Conservation (phyloP, 805 yeast genomes). For the Komagataella pseudopastoris region DNA sequence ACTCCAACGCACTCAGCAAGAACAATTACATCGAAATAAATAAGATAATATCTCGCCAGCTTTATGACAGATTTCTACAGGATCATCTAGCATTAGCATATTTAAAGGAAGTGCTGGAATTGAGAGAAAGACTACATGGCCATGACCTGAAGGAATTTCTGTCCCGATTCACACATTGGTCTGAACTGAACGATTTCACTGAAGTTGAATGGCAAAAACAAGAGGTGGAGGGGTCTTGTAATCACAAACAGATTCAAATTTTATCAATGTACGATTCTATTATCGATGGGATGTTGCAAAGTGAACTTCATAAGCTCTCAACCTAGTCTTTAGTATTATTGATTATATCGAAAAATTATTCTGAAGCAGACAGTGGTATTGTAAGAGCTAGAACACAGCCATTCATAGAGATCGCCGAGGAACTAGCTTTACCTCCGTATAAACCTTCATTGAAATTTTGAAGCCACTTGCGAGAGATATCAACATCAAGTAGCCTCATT, state of each 20-base stretch:
- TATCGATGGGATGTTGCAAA: background rate
- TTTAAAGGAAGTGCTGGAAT: slow-evolving; percentile 14
- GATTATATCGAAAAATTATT: background rate
- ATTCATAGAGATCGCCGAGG: background rate
- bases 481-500: background rate
- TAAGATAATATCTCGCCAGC: slow-evolving; percentile 42
- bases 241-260: background rate
- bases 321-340: background rate
- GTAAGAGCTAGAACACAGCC: background rate
- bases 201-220: background rate
- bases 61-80: slow-evolving; percentile 25
- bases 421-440: background rate
- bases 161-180: background rate
- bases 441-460: background rate
- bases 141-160: slow-evolving; percentile 9
- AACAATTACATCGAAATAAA: slow-evolving; percentile 42
- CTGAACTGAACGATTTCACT: background rate
- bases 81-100: slow-evolving; percentile 9
- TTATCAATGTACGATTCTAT: background rate
- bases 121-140: slow-evolving; percentile 15
- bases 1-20: slow-evolving; percentile 16
- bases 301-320: background rate
- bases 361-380: background rate
- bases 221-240: background rate
- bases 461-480: background rate